Percentiles rank a stretch among this genome's conserved stretches.
These are phyloP conservation scores for Elsinoe arachidis DNA, from an alignment of 2,329 filamentous ascomycete genomes.

Conservation along the genomic window DNA sequence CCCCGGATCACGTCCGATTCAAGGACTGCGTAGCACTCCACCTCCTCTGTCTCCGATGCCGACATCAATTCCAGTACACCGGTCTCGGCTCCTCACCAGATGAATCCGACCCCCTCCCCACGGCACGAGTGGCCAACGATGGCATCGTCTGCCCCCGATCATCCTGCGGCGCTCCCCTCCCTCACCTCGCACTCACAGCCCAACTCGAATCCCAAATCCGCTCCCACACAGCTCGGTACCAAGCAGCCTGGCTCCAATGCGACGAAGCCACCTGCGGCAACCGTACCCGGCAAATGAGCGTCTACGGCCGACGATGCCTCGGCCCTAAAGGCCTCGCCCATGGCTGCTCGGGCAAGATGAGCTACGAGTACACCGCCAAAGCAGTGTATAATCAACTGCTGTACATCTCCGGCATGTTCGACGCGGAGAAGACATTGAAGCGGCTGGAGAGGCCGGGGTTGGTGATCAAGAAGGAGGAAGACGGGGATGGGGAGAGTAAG, in stretches of 20 bases:
- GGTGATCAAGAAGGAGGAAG: constrained; percentile 43
- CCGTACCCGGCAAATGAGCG: constrained; percentile 82
- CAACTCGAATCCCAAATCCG: constrained; percentile 83
- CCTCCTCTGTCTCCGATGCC: constrained; percentile 76
- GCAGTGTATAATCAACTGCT: constrained; percentile 90
- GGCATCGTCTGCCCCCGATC: constrained; percentile 63
- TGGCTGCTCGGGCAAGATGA: constrained; percentile 80
- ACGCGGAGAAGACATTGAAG: constrained; percentile 70
- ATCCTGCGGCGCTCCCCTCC: constrained; percentile 56
- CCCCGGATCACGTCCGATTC: constrained; percentile 85
- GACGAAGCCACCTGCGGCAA: constrained; percentile 80
- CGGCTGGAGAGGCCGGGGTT: constrained; percentile 29
- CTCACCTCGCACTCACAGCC: constrained; percentile 67
- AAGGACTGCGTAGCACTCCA: constrained; percentile 66
- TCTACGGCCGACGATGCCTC: constrained; percentile 83
- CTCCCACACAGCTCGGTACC: constrained; percentile 70
- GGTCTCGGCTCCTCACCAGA: constrained; percentile 48
- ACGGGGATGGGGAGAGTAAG: constrained; percentile 50
- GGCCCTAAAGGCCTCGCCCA: constrained; percentile 76
- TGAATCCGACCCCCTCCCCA: constrained; percentile 27
- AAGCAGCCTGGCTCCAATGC: constrained; percentile 85
- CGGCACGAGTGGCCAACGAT: constrained; percentile 56
- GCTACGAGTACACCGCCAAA: constrained; percentile 79
- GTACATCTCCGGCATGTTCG: constrained; percentile 77
- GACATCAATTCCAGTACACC: constrained; percentile 61